These are phyloP conservation scores for Fonsecaea multimorphosa DNA, from an alignment of 2,329 filamentous ascomycete genomes.

Conservation along the genomic window DNA sequence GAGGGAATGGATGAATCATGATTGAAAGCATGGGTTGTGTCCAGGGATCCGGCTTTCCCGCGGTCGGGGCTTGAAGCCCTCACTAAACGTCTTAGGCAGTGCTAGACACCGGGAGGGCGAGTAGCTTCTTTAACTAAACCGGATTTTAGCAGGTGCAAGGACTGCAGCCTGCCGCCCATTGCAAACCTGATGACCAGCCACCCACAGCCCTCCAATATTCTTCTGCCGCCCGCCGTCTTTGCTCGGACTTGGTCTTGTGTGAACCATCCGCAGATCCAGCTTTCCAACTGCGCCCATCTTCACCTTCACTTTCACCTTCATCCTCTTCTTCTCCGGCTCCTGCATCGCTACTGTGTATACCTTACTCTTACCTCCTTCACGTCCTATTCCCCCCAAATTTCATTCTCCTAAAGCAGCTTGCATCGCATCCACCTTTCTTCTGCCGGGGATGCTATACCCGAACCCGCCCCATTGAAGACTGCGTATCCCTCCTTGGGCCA, in stretches of 20 bases:
- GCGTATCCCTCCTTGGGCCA: background rate
- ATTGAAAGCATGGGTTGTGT: background rate
- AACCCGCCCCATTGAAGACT: background rate
- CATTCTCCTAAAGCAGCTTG: background rate
- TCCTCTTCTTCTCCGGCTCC: conserved; percentile 2
- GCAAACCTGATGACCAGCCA: background rate
- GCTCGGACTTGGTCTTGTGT: background rate
- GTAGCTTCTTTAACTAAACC: conserved; percentile 8
- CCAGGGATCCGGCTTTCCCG: background rate
- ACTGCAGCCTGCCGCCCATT: background rate
- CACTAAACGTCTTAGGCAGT: background rate
- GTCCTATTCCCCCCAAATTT: background rate
- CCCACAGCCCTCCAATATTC: background rate
- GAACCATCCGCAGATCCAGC: background rate
- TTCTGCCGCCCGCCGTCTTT: background rate
- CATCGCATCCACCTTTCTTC: background rate
- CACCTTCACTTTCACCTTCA: conserved; percentile 2
- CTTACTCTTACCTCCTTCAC: background rate
- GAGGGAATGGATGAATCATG: background rate
- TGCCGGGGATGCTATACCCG: background rate
- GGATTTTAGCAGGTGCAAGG: background rate
- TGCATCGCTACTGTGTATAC: background rate
- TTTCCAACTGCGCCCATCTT: background rate
- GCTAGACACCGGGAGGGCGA: background rate
- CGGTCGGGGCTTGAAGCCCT: background rate